These are phyloP conservation scores for Emergomyces orientalis DNA, from an alignment of 2,329 filamentous ascomycete genomes.

Conservation along the genomic window DNA sequence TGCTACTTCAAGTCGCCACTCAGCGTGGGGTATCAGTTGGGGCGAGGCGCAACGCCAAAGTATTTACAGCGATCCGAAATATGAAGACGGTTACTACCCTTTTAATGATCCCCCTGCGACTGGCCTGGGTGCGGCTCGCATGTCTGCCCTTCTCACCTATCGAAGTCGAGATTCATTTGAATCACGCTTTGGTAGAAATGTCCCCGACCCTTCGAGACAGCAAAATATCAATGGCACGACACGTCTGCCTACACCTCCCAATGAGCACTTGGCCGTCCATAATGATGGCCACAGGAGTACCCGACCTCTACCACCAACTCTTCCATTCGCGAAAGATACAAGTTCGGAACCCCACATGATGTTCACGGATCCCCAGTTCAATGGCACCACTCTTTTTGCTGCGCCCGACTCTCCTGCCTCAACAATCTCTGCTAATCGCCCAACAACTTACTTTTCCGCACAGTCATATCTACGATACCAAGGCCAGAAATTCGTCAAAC, in stretches of 20 bases:
- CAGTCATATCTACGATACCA: slow-evolving; percentile 97
- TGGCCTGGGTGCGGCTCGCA: slow-evolving; percentile 85
- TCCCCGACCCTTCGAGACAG: slow-evolving; percentile 69
- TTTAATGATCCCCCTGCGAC: slow-evolving; percentile 79
- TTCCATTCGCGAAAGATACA: slow-evolving; percentile 15
- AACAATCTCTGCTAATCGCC: slow-evolving; percentile 26
- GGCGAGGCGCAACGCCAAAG: slow-evolving; percentile 49
- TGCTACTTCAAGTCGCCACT: slow-evolving; percentile 47
- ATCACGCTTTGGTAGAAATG: slow-evolving; percentile 86
- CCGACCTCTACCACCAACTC: slow-evolving; percentile 28
- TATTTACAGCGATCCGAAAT: slow-evolving; percentile 97
- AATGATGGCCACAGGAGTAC: slow-evolving; percentile 68
- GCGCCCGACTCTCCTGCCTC: slow-evolving; percentile 30
- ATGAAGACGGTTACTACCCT: slow-evolving; percentile 90
- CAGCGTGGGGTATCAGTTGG: slow-evolving; percentile 52
- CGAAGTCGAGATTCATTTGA: slow-evolving; percentile 96
- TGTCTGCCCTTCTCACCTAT: slow-evolving; percentile 94
- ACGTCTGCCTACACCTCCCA: slow-evolving; percentile 50
- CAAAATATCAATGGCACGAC: slow-evolving; percentile 69
- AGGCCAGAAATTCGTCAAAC: slow-evolving; percentile 89
- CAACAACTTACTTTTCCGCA: slow-evolving; percentile 89
- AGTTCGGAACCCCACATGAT: slow-evolving; percentile 24
- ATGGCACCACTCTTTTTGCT: slow-evolving; percentile 51
- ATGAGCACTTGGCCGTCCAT: slow-evolving; percentile 70
- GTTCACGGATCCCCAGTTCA: slow-evolving; percentile 59